Percentiles rank a stretch among this genome's conserved stretches.
phyloP scores from a whole-genome alignment of 768 basidiomycete species.

The Cyathus striatus region DNA sequence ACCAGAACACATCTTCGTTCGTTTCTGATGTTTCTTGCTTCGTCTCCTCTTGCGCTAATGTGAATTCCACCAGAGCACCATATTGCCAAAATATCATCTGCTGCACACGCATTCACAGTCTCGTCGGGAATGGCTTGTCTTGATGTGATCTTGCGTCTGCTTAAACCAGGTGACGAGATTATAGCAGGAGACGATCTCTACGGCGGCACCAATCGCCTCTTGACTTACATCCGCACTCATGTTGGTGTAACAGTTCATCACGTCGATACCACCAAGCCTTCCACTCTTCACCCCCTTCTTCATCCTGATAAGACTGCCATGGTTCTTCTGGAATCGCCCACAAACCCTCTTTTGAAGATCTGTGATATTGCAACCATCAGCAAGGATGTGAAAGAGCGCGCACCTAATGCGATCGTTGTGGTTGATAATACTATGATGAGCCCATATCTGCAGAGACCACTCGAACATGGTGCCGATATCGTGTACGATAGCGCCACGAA shows the following conservation, averaged over 20 bases:
- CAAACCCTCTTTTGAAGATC: slow-evolving; percentile 95
- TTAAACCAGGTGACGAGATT: slow-evolving; percentile 94
- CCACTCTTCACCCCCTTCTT: slow-evolving; percentile 57
- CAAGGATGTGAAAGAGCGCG: slow-evolving; percentile 75
- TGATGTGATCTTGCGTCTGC: slow-evolving; percentile 88
- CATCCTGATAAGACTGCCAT: slow-evolving; percentile 77
- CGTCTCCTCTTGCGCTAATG: slow-evolving; percentile 1
- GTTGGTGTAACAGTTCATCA: slow-evolving; percentile 88
- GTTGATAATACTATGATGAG: slow-evolving; percentile 99
- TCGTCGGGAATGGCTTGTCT: slow-evolving; percentile 98
- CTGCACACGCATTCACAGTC: slow-evolving; percentile 84
- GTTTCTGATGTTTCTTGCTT: slow-evolving; percentile 11
- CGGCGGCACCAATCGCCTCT: slow-evolving; percentile 94
- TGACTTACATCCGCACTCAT: slow-evolving; percentile 83
- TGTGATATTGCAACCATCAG: slow-evolving; percentile 84
- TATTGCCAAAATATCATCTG: slow-evolving; percentile 94
- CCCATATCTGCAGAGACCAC: slow-evolving; percentile 91
- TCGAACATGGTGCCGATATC: slow-evolving; percentile 94
- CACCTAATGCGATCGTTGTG: slow-evolving; percentile 76
- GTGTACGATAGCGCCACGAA: slow-evolving; percentile 99
- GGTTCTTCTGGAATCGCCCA: slow-evolving; percentile 96
- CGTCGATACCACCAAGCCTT: slow-evolving; percentile 83
- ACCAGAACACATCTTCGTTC: slow-evolving; percentile 91
- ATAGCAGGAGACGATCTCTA: slow-evolving; percentile 97
- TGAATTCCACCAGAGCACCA: slow-evolving; percentile 71